phyloP scores from a whole-genome alignment of 805 yeast species.

The Barnettozyma vustinii region DNA sequence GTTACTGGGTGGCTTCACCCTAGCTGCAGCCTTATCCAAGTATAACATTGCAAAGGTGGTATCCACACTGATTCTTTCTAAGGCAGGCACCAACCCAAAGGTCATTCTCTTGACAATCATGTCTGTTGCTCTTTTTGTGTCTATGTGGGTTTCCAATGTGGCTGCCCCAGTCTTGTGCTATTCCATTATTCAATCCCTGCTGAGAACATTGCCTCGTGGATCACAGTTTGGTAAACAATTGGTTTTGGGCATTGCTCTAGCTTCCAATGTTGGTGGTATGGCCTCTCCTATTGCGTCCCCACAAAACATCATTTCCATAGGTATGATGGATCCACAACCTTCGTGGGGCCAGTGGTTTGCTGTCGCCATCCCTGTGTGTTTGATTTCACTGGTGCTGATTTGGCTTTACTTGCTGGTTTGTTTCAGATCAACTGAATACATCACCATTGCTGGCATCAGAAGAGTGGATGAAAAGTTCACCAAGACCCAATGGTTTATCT shows the following conservation, averaged over 20 bases:
- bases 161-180: constrained; percentile 95
- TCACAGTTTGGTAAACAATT: constrained; percentile 78
- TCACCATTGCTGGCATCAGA: constrained; percentile 43
- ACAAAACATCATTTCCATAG: constrained; percentile 87
- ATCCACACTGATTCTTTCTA: constrained; percentile 74
- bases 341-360: constrained; percentile 95
- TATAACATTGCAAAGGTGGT: constrained; percentile 82
- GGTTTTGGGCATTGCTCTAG: constrained; percentile 86
- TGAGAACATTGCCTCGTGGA: constrained; percentile 76
- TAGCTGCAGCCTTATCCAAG: constrained; percentile 92
- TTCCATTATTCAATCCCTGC: constrained; percentile 84
- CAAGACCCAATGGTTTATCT: constrained; percentile 68
- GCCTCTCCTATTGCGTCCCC: constrained; percentile 97
- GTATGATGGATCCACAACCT: constrained; percentile 76
- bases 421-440: constrained; percentile 48
- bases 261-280: constrained; percentile 95
- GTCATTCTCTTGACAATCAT: constrained; percentile 72
- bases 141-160: constrained; percentile 96
- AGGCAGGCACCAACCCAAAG: constrained; percentile 84
- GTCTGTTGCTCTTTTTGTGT: constrained; percentile 78
- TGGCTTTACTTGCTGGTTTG: constrained; percentile 71
- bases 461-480: constrained; percentile 63
- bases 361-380: constrained; percentile 75
- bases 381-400: constrained; percentile 54
- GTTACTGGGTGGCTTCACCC: constrained; percentile 86